Percentiles rank a stretch among this genome's conserved stretches.
These are phyloP conservation scores for Neurospora sp. DNA, from an alignment of 495 filamentous ascomycete genomes.

Conservation along the genomic window DNA sequence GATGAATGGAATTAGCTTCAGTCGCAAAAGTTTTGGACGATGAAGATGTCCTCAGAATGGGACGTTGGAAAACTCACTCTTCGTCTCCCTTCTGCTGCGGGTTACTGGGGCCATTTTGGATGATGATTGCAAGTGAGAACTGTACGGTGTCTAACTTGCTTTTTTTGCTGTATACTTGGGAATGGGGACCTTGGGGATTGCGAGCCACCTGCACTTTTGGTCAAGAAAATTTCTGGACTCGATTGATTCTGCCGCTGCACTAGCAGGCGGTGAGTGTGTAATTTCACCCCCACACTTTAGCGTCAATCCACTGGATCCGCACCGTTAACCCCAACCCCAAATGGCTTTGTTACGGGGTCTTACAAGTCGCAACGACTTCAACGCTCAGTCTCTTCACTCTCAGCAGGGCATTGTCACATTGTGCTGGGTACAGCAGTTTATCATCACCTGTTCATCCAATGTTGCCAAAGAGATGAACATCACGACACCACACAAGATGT, in stretches of 20 bases:
- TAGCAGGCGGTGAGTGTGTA: conserved; percentile 6
- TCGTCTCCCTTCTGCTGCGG: conserved; percentile 57
- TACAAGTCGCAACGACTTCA: neutral
- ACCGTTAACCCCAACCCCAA: neutral
- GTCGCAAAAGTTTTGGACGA: neutral
- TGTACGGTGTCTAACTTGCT: neutral
- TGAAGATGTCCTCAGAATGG: neutral
- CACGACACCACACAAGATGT: neutral
- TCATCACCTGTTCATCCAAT: neutral
- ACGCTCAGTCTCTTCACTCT: neutral
- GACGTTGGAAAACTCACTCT: conserved; percentile 41
- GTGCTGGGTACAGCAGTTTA: neutral
- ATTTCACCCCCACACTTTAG: neutral
- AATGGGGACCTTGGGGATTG: neutral
- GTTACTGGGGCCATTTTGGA: conserved; percentile 56
- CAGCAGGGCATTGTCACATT: neutral
- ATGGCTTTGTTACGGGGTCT: neutral
- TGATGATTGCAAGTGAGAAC: neutral
- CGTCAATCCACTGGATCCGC: neutral
- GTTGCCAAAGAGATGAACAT: neutral
- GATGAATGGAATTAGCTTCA: conserved; percentile 22
- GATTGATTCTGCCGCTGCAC: conserved; percentile 7
- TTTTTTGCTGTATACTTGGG: neutral
- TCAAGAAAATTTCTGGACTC: conserved; percentile 15
- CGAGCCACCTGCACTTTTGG: neutral